Conservation (phyloP, 495 filamentous ascomycete genomes). For the Endocarpon pusillum region DNA sequence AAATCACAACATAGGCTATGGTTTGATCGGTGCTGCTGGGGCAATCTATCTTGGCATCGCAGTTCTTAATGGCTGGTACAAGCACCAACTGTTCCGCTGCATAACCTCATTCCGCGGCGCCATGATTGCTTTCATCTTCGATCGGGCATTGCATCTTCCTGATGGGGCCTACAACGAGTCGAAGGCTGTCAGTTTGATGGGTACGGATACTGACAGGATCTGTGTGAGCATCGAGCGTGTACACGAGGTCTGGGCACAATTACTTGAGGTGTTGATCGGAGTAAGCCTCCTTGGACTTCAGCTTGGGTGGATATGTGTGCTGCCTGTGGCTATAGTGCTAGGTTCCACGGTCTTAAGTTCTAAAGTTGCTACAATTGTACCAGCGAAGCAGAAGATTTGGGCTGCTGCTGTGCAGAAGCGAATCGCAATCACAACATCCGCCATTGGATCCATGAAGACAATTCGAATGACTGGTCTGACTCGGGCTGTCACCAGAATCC, state of each 20-base stretch:
- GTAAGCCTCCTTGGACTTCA: not conserved
- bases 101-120: conserved; percentile 14
- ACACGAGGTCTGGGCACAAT: not conserved
- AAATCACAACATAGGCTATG: conserved; percentile 32
- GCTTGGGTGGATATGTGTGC: not conserved
- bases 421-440: conserved; percentile 26
- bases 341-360: not conserved
- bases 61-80: conserved; percentile 9
- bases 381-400: conserved; percentile 19
- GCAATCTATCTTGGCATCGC: conserved; percentile 37
- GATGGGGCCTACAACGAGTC: conserved; percentile 7
- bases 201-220: not conserved
- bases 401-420: conserved; percentile 32
- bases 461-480: conserved; percentile 9
- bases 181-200: conserved; percentile 7
- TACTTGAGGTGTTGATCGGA: not conserved
- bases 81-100: conserved; percentile 11
- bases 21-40: conserved; percentile 37
- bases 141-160: conserved; percentile 5
- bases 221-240: not conserved
- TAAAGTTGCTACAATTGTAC: not conserved
- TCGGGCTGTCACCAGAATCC: not conserved
- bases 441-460: conserved; percentile 33
- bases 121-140: conserved; percentile 12
- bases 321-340: not conserved